Percentiles rank a stretch among this genome's conserved stretches.
These are phyloP conservation scores for Yamadazyma mexicana DNA, from an alignment of 1,139 yeast species.

Conservation along the genomic window DNA sequence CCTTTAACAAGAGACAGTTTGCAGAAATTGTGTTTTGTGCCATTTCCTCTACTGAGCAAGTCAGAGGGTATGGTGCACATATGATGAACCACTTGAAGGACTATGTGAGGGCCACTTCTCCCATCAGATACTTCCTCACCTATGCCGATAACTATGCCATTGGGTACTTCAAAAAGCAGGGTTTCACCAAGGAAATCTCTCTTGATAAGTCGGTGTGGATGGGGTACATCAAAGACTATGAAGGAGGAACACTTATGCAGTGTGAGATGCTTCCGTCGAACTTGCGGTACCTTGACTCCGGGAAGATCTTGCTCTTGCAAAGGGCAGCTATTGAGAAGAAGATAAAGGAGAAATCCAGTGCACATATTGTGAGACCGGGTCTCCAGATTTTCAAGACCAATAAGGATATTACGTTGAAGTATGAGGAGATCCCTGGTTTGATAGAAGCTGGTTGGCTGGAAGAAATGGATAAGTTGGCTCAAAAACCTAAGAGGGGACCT, in stretches of 20 bases:
- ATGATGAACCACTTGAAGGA: slow-evolving; percentile 96
- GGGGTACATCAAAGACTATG: slow-evolving; percentile 98
- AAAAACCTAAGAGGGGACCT: slow-evolving; percentile 91
- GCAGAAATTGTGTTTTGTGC: slow-evolving; percentile 99
- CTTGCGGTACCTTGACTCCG: slow-evolving; percentile 79
- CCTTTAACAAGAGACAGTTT: slow-evolving; percentile 85
- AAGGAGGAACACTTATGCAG: slow-evolving; percentile 98
- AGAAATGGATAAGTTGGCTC: slow-evolving; percentile 96
- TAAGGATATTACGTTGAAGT: slow-evolving; percentile 43
- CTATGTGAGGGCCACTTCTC: slow-evolving; percentile 87
- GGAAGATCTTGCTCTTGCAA: slow-evolving; percentile 80
- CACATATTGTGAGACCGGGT: slow-evolving; percentile 83
- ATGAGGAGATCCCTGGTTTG: slow-evolving; percentile 82
- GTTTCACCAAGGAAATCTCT: slow-evolving; percentile 92
- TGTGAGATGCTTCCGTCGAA: slow-evolving; percentile 89
- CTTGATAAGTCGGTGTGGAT: slow-evolving; percentile 88
- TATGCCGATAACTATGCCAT: slow-evolving; percentile 99
- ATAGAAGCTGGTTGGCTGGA: slow-evolving; percentile 97
- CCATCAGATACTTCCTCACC: slow-evolving; percentile 83
- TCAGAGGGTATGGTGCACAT: slow-evolving; percentile 97
- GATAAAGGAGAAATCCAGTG: slow-evolving; percentile 73
- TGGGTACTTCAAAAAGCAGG: slow-evolving; percentile 97
- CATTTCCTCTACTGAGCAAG: slow-evolving; percentile 95
- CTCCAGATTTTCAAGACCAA: slow-evolving; percentile 65
- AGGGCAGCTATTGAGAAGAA: slow-evolving; percentile 89